Evolutionary conservation across 2,329 filamentous ascomycete genomes (phyloP).

Genomic region (Penicillium nordicum): DNA sequence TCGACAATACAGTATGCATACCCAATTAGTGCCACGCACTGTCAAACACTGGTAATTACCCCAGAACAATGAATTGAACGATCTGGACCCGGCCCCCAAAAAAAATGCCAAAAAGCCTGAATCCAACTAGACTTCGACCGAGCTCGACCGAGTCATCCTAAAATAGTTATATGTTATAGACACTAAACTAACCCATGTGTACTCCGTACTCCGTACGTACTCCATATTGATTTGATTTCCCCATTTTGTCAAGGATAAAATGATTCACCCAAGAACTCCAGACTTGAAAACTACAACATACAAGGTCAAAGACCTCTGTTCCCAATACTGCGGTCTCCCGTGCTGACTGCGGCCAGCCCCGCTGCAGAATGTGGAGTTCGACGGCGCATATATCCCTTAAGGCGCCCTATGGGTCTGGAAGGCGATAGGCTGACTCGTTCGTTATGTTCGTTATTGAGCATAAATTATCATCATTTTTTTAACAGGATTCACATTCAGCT

Average conservation of each 20-base stretch:
- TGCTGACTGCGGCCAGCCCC: slow-evolving; percentile 5
- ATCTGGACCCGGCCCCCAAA: neutral
- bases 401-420: neutral
- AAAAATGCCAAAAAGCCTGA: neutral
- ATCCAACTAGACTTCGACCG: neutral
- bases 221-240: neutral
- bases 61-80: neutral
- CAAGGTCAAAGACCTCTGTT: neutral
- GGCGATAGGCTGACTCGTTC: neutral
- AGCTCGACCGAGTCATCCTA: neutral
- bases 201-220: too few species aligned
- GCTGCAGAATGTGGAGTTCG: slow-evolving; percentile 12
- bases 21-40: neutral
- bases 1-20: neutral
- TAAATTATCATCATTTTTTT: neutral
- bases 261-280: neutral
- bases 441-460: neutral
- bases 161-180: neutral
- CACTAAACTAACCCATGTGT: neutral
- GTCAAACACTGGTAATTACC: neutral
- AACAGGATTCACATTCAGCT: neutral
- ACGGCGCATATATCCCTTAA: neutral
- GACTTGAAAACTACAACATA: neutral
- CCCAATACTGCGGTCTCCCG: slow-evolving; percentile 6
- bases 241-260: neutral